phyloP scores from a whole-genome alignment of 129 eudicot species.

The Chrysanthemum seticuspe region DNA sequence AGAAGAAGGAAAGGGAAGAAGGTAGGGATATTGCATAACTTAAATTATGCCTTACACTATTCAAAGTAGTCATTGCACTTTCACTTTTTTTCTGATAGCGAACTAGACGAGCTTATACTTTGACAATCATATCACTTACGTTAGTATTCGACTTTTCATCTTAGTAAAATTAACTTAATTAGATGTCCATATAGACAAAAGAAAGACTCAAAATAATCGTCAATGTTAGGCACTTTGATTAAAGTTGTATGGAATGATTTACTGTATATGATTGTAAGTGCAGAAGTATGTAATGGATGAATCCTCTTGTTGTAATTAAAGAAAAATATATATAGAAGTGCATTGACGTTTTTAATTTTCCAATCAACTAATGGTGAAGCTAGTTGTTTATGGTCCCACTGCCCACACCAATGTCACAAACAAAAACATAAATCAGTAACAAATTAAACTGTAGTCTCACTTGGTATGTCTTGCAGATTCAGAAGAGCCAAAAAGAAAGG shows the following conservation, averaged over 20 bases:
- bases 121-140: neutral
- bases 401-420: neutral
- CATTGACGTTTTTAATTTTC: slow-evolving; percentile 1
- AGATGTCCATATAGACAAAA: too few species aligned
- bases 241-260: neutral
- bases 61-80: neutral
- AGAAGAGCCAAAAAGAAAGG: slow-evolving; percentile 65
- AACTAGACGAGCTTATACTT: neutral
- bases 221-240: neutral
- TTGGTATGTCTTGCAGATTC: slow-evolving; percentile 36
- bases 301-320: neutral
- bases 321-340: neutral
- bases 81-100: neutral
- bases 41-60: neutral
- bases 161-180: too few species aligned
- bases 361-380: neutral
- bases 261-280: neutral
- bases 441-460: neutral
- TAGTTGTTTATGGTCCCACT: neutral
- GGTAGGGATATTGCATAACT: slow-evolving; percentile 35
- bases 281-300: neutral
- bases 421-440: neutral
- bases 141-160: neutral
- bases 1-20: slow-evolving; percentile 67
- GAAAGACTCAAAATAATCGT: too few species aligned